Conservation (phyloP, 2,329 filamentous ascomycete species). For the Paraconiothyrium brasiliense region DNA sequence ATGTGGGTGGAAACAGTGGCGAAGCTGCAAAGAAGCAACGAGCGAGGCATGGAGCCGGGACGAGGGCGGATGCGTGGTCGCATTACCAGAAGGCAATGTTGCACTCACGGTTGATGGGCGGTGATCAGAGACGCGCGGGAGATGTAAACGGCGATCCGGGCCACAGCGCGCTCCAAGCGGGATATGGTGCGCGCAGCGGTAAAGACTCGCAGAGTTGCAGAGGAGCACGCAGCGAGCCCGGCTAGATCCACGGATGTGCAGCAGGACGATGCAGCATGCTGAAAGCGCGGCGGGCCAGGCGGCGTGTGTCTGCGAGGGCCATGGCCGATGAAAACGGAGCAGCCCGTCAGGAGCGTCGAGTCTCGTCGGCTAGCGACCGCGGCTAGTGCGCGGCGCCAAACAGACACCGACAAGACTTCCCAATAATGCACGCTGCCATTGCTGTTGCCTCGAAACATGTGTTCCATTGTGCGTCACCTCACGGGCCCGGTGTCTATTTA, state of each 20-base stretch:
- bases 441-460: constrained; percentile 18
- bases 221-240: constrained; percentile 23
- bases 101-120: constrained; percentile 25
- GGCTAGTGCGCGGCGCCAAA: constrained; percentile 7
- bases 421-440: background rate
- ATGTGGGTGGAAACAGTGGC: background rate
- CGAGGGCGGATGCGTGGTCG: constrained; percentile 10
- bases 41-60: constrained; percentile 24
- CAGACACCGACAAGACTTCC: background rate
- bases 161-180: constrained; percentile 21
- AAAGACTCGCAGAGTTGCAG: constrained; percentile 18
- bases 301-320: background rate
- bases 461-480: constrained; percentile 8
- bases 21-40: constrained; percentile 12
- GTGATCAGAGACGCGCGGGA: constrained; percentile 17
- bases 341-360: constrained; percentile 1
- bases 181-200: constrained; percentile 21
- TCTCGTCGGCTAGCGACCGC: constrained; percentile 12
- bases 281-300: background rate
- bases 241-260: constrained; percentile 21
- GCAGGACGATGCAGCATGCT: constrained; percentile 10
- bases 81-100: constrained; percentile 26
- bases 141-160: constrained; percentile 19
- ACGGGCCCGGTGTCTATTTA: constrained; percentile 15
- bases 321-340: background rate